These are phyloP conservation scores for Chamaenerion angustifolium DNA, from an alignment of 345 rosid species.

Conservation along the genomic window DNA sequence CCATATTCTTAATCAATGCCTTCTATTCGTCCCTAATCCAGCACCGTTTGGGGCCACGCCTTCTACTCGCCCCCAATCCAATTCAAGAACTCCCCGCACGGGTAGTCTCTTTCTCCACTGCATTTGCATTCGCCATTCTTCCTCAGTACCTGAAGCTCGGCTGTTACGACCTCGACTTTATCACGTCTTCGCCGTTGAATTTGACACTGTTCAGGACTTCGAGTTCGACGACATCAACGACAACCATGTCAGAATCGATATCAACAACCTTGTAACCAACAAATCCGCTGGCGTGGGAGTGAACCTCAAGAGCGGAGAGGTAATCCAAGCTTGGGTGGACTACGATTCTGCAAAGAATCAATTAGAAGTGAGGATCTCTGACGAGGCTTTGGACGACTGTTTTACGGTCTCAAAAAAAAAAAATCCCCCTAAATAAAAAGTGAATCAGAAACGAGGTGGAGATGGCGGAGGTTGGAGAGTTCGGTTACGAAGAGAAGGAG, in stretches of 20 bases:
- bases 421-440: too few species aligned
- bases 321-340: slow-evolving; percentile 76
- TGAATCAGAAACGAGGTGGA: too few species aligned
- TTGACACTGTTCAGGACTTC: slow-evolving; percentile 60
- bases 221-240: slow-evolving; percentile 60
- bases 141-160: slow-evolving; percentile 56
- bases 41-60: too few species aligned
- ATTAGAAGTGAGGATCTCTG: slow-evolving; percentile 58
- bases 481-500: too few species aligned
- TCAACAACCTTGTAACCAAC: slow-evolving; percentile 45
- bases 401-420: too few species aligned
- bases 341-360: slow-evolving; percentile 46
- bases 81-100: slow-evolving; percentile 32
- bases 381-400: too few species aligned
- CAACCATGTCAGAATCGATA: slow-evolving; percentile 75
- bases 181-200: slow-evolving; percentile 73
- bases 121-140: slow-evolving; percentile 63
- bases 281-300: slow-evolving; percentile 43
- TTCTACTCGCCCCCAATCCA: slow-evolving; percentile 51
- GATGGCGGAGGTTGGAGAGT: too few species aligned
- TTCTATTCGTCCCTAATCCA: too few species aligned
- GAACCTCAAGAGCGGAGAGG: slow-evolving; percentile 30
- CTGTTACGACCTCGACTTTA: slow-evolving; percentile 73
- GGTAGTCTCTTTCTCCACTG: slow-evolving; percentile 58
- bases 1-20: too few species aligned